These are phyloP conservation scores for Ophiostoma angusticollis DNA, from an alignment of 2,329 filamentous ascomycete genomes.

Conservation along the genomic window DNA sequence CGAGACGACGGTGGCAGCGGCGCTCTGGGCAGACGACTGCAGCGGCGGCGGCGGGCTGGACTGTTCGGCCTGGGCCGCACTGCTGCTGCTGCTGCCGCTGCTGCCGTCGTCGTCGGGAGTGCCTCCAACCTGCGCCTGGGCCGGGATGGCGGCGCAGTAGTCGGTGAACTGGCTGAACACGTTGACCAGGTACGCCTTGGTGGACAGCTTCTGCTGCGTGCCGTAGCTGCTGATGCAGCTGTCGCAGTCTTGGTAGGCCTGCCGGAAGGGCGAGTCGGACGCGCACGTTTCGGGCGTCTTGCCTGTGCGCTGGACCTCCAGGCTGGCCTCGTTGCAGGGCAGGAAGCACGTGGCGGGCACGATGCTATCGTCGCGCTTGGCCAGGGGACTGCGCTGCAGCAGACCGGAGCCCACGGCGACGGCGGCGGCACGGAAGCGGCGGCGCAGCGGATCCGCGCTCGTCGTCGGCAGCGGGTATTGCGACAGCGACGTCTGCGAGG, in stretches of 20 bases:
- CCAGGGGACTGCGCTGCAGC: constrained; percentile 12
- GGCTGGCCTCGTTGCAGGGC: constrained; percentile 36
- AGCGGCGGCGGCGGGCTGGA: constrained; percentile 4
- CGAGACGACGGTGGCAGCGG: constrained; percentile 1
- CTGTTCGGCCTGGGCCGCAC: constrained; percentile 1
- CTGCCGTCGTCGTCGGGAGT: no score
- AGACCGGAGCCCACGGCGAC: not conserved
- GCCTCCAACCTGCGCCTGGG: not conserved
- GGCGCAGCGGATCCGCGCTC: not conserved
- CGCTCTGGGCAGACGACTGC: constrained; percentile 8
- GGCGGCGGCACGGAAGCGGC: not conserved
- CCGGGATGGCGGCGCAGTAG: constrained; percentile 26
- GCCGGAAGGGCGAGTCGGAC: constrained; percentile 27
- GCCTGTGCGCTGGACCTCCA: constrained; percentile 34
- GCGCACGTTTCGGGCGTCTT: constrained; percentile 35
- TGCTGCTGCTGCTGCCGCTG: no score
- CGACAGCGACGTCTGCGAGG: constrained; percentile 36
- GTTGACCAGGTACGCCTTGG: constrained; percentile 23
- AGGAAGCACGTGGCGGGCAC: constrained; percentile 38
- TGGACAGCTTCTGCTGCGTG: constrained; percentile 17
- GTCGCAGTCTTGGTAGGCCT: constrained; percentile 25
- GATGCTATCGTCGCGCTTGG: constrained; percentile 28
- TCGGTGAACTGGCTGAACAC: constrained; percentile 31
- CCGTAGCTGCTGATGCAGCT: constrained; percentile 26
- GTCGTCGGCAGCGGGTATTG: constrained; percentile 22